phyloP scores from a whole-genome alignment of 768 basidiomycete genomes.

The Tremella mesenterica region DNA sequence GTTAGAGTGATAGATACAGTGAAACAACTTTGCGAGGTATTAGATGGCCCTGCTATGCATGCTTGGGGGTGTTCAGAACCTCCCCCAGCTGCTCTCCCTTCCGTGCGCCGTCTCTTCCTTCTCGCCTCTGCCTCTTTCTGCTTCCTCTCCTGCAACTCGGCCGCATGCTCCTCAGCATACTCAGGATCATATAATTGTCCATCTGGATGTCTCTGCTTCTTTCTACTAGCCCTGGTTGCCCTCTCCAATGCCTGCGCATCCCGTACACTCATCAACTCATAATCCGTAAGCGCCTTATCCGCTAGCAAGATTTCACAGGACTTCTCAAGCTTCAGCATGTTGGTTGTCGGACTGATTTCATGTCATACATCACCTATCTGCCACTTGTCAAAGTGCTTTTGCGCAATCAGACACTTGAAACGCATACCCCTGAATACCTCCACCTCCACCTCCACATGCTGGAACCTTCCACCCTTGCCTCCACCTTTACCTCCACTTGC shows the following conservation, averaged over 20 bases:
- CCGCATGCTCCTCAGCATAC: constrained; percentile 2
- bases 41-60: background rate
- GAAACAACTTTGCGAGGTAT: background rate
- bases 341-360: too few relatives aligned
- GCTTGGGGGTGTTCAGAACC: background rate
- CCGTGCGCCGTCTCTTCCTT: background rate
- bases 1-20: background rate
- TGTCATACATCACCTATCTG: too few relatives aligned
- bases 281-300: background rate
- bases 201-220: constrained; percentile 1
- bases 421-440: too few relatives aligned
- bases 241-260: background rate
- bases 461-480: too few relatives aligned
- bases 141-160: background rate
- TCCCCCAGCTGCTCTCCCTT: background rate
- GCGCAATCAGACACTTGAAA: too few relatives aligned
- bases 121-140: background rate
- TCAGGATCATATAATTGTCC: background rate
- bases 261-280: background rate
- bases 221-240: constrained; percentile 5
- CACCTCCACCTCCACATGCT: too few relatives aligned
- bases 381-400: too few relatives aligned
- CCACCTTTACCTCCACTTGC: too few relatives aligned
- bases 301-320: background rate
- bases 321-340: constrained; percentile 5